Percentiles rank a stretch among this genome's conserved stretches.
Evolutionary conservation across 2,329 filamentous ascomycete species (phyloP).

Genomic region (Knufia petricola): DNA sequence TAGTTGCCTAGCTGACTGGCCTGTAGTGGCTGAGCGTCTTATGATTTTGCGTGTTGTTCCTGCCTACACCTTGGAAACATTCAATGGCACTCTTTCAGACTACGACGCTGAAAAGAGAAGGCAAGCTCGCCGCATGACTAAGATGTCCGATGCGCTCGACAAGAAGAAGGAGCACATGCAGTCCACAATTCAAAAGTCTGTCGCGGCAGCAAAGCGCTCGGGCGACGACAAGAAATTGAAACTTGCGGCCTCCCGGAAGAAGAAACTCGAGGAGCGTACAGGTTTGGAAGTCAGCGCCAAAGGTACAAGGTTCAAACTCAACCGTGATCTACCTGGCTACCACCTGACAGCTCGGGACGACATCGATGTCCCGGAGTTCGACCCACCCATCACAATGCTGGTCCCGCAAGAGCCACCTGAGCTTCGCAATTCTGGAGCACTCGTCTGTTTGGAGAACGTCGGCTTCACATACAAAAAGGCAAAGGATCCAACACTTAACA

Average conservation of each 20-base stretch:
- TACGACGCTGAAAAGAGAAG: constrained; percentile 56
- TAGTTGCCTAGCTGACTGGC: too few relatives aligned
- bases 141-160: constrained; percentile 75
- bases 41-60: constrained; percentile 51
- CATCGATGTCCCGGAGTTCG: constrained; percentile 59
- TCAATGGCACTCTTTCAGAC: constrained; percentile 62
- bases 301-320: constrained; percentile 71
- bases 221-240: constrained; percentile 78
- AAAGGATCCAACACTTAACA: constrained; percentile 45
- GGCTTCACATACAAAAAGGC: constrained; percentile 52
- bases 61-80: constrained; percentile 63
- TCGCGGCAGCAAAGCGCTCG: constrained; percentile 63
- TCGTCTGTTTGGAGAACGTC: constrained; percentile 62
- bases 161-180: constrained; percentile 73
- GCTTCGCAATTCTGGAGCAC: constrained; percentile 62
- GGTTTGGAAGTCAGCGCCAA: constrained; percentile 63
- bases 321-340: constrained; percentile 58
- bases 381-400: constrained; percentile 26
- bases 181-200: constrained; percentile 63
- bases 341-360: constrained; percentile 51
- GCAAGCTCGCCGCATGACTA: constrained; percentile 56
- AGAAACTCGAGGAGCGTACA: constrained; percentile 73
- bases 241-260: constrained; percentile 75
- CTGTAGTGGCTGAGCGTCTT: constrained; percentile 67
- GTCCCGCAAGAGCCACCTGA: constrained; percentile 35